Evolutionary conservation across 768 basidiomycete genomes (phyloP), one percentile per base, ranked within the genome.

Genomic region (Dendrothele bispora): DNA sequence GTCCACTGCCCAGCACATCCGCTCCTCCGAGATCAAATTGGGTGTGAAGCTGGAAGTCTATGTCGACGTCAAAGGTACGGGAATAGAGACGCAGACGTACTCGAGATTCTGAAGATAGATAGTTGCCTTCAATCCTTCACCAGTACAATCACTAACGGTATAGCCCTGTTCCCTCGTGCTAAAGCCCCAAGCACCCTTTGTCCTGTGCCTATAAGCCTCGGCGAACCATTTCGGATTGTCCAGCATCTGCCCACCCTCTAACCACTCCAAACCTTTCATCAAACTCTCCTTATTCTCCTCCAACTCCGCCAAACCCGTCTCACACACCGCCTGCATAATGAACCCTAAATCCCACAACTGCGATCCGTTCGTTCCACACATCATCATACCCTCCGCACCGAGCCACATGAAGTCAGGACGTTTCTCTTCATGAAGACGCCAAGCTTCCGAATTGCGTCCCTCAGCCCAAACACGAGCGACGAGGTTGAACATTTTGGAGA

Each of bases 301-400:
- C 50, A 86, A 78, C 4, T 80, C 67, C 4, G 83, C 92, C 38
- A 99, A 73, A 2, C 89, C 91, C 1, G 71, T 63, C 89, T 88
- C 83, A 7, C 89, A 88, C 18, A 97, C 68, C 7, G 93, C 95
- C 69, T 98, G 95, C 2, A 86, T 78, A 54, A 93, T 90, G 68
- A 98, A 98, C 7, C 83, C 84, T 20, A 85, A 77, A 65, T 99
- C 97, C 97, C 95, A 98, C 6, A 97, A 74, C 68, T 95, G 94
- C 58, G 83, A 86, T 24, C 95, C 94, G 59, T 97, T 97, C 46
- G 95, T 98, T 18, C 95, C 95, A 55, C 83, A 84, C 85, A 94
- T 90, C 83, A 91, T 85, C 83, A 99, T 84, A 5, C 95, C 95
- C 50, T 95, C 88, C 12, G 72, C 67, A 1, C 85, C 79, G 43